phyloP scores from a whole-genome alignment of 2,329 filamentous ascomycete species.

The Colletotrichum tropicale region DNA sequence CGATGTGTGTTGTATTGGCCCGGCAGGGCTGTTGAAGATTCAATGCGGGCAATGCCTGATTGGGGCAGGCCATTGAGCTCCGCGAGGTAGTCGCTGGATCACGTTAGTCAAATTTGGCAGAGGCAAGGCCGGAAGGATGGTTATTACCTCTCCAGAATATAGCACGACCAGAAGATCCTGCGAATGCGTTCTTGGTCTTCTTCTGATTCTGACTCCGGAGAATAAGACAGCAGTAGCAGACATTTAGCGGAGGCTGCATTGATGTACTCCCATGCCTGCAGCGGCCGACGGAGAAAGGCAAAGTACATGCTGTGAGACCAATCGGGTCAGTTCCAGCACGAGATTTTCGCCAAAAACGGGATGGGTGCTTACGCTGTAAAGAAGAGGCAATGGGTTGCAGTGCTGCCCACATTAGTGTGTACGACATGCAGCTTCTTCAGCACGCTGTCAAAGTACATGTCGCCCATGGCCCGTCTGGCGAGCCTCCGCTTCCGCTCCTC shows the following conservation, averaged over 20 bases:
- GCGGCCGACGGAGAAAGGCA: slow-evolving; percentile 51
- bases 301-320: slow-evolving; percentile 47
- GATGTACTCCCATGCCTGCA: slow-evolving; percentile 59
- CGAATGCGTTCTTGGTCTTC: slow-evolving; percentile 52
- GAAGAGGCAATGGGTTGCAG: slow-evolving; percentile 54
- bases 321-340: neutral
- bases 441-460: slow-evolving; percentile 50
- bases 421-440: slow-evolving; percentile 50
- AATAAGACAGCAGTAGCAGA: slow-evolving; percentile 51
- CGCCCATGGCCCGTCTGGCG: slow-evolving; percentile 38
- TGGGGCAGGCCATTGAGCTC: slow-evolving; percentile 55
- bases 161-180: slow-evolving; percentile 60
- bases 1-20: slow-evolving; percentile 50
- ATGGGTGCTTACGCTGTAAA: slow-evolving; percentile 48
- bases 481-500: slow-evolving; percentile 33
- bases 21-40: slow-evolving; percentile 53
- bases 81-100: slow-evolving; percentile 52
- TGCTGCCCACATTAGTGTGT: slow-evolving; percentile 49
- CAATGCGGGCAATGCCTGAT: slow-evolving; percentile 54
- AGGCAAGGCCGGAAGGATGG: too few species aligned
- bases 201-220: slow-evolving; percentile 31
- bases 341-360: neutral
- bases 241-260: slow-evolving; percentile 54
- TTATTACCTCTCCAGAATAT: slow-evolving; percentile 53
- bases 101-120: neutral